Base-by-base conservation (phyloP, 768 basidiomycete genomes). In the Lactarius pseudohatsudake region DNA sequence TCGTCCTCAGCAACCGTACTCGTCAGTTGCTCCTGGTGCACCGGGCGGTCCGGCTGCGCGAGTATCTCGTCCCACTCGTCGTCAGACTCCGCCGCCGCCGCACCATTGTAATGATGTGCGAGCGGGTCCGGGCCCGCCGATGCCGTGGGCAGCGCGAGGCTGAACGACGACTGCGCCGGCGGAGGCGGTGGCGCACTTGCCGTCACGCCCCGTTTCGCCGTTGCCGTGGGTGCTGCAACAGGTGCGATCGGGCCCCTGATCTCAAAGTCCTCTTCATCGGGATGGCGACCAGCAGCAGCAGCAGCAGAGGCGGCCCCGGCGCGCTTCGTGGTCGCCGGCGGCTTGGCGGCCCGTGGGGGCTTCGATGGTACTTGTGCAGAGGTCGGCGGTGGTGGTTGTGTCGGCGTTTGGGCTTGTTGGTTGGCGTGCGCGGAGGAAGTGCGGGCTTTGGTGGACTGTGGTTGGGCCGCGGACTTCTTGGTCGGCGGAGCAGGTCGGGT, bases 1-100 rank as follows among this genome's bases (percentile, higher is more conserved):
- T 62, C 61, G 0, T 53, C 79, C 75, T 69, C 77, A 65, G 57
- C 26, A 26, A 26, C 81, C 81, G 10, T 79, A 77, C 63, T 82
- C 79, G 67, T 76, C 72, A 69, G 62, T 69, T 41, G 64, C 71
- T 20, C 69, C 74, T 30, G 11, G 66, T 71, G 41, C 61, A 18
- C 74, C 69, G 43, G 85, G 13, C 45, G 60, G 28, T 61, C 55
- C 3, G 61, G 56, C 16, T 57, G 60, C 18, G 61, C 45, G 3
- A 62, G 20, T 34, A 66, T 80, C 54, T 78, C 75, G 64, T 86
- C 84, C 86, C 85, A 87, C 20, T 82, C 86, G 4, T 82, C 76
- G 22, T 81, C 80, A 5, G 64, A 66, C 3, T 79, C 77, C 1
- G 59, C 6, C 18, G 64, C 59, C 38, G 73, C 41, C 7, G 54